A percentile compares a stretch with the other conserved stretches of the same genome.
Conservation (phyloP, 2,329 filamentous ascomycete species). For the Colletotrichum sublineola region DNA sequence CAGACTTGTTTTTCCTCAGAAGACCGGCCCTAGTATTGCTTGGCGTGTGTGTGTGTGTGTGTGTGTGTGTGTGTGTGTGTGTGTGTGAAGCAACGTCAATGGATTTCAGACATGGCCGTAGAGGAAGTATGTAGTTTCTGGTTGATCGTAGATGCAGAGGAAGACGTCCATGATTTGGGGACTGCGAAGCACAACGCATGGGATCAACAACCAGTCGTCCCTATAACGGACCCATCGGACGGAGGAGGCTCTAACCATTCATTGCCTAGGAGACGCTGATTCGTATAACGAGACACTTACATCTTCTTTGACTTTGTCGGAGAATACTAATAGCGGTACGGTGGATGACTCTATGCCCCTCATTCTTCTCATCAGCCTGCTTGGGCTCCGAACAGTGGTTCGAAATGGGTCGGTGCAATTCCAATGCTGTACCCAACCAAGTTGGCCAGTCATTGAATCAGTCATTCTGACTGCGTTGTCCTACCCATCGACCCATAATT, state of each 20-base stretch:
- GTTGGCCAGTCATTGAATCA: background rate
- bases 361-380: constrained; percentile 7
- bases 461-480: constrained; percentile 33
- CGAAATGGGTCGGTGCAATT: constrained; percentile 17
- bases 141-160: background rate
- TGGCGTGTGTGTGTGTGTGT: background rate
- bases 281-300: background rate
- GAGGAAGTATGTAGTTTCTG: background rate
- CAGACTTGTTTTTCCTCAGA: constrained; percentile 5
- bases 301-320: background rate
- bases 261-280: background rate
- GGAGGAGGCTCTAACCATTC: background rate
- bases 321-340: background rate
- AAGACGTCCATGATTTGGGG: background rate
- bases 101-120: constrained; percentile 14
- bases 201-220: background rate
- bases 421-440: constrained; percentile 8
- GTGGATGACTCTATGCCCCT: constrained; percentile 26
- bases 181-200: too few relatives aligned
- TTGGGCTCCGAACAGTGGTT: constrained; percentile 8
- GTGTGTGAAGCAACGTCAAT: constrained; percentile 1
- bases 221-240: background rate
- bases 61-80: background rate
- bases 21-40: background rate
- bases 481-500: constrained; percentile 36